Percentiles rank a stretch among this genome's conserved stretches.
phyloP scores from a whole-genome alignment of 2,329 filamentous ascomycete species.

The Ploettnerulaceae sp. region DNA sequence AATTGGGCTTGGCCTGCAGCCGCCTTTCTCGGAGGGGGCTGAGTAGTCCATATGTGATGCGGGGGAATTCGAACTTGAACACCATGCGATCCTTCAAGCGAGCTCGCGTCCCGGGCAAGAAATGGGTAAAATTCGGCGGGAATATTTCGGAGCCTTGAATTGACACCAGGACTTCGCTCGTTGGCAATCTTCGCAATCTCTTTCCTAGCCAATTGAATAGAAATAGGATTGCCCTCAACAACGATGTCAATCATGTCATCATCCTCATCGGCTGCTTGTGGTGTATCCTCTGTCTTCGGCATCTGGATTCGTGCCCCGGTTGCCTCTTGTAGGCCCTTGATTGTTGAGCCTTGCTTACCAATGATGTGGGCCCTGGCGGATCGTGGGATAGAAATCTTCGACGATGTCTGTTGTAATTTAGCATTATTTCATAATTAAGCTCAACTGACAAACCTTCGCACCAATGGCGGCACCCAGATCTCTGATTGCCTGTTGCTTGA shows the following conservation, averaged over 20 bases:
- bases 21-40: constrained; percentile 60
- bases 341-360: constrained; percentile 82
- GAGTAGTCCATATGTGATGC: constrained; percentile 67
- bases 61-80: constrained; percentile 79
- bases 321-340: constrained; percentile 84
- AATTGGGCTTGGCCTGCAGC: constrained; percentile 66
- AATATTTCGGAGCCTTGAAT: constrained; percentile 74
- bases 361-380: constrained; percentile 88
- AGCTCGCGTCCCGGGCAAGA: constrained; percentile 70
- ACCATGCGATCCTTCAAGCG: constrained; percentile 67
- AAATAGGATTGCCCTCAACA: constrained; percentile 87
- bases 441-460: constrained; percentile 63
- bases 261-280: constrained; percentile 58
- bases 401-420: no score
- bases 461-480: constrained; percentile 86
- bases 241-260: constrained; percentile 81
- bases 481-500: constrained; percentile 78
- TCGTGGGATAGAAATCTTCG: constrained; percentile 75
- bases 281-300: constrained; percentile 68
- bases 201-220: constrained; percentile 75
- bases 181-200: constrained; percentile 84
- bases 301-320: constrained; percentile 89
- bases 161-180: constrained; percentile 78
- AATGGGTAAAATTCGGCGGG: constrained; percentile 95
- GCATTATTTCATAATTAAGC: no score